These are phyloP conservation scores for Orbilia oligospora DNA, from an alignment of 2,329 filamentous ascomycete species.

Conservation along the genomic window DNA sequence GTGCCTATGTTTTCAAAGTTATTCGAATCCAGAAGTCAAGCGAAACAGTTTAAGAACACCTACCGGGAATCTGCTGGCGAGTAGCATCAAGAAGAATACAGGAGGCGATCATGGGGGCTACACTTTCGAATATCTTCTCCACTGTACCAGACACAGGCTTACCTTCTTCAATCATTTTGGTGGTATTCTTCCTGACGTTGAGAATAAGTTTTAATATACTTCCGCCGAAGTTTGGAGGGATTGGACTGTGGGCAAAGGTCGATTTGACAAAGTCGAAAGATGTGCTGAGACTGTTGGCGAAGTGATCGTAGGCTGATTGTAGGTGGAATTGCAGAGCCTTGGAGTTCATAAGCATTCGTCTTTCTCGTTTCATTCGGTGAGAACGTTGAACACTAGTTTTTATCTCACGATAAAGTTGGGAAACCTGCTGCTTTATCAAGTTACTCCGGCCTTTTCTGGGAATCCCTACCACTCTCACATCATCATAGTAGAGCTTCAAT, in stretches of 20 bases:
- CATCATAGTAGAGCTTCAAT: constrained; percentile 71
- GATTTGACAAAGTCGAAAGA: constrained; percentile 72
- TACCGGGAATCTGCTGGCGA: no score
- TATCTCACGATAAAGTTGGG: constrained; percentile 69
- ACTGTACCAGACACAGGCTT: no score
- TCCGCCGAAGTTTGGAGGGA: constrained; percentile 65
- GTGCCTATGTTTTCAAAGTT: constrained; percentile 62
- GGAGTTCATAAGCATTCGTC: constrained; percentile 70
- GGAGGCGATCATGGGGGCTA: no score
- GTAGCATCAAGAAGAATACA: no score
- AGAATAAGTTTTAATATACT: no score
- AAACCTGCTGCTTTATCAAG: constrained; percentile 71
- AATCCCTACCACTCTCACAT: constrained; percentile 70
- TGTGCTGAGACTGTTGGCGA: constrained; percentile 68
- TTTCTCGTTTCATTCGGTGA: constrained; percentile 67
- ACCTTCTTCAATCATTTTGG: no score
- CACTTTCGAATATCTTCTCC: no score
- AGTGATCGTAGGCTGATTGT: constrained; percentile 71
- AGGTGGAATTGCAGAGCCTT: constrained; percentile 70
- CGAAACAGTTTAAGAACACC: no score
- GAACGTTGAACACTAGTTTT: constrained; percentile 68
- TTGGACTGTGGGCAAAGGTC: constrained; percentile 69
- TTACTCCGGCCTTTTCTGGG: constrained; percentile 68
- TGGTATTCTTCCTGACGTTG: no score
- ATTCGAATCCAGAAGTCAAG: constrained; percentile 66